Evolutionary conservation across 2,329 filamentous ascomycete species (phyloP), one percentile per base, ranked within the genome.

Genomic region (Westerdykella aurantiaca): DNA sequence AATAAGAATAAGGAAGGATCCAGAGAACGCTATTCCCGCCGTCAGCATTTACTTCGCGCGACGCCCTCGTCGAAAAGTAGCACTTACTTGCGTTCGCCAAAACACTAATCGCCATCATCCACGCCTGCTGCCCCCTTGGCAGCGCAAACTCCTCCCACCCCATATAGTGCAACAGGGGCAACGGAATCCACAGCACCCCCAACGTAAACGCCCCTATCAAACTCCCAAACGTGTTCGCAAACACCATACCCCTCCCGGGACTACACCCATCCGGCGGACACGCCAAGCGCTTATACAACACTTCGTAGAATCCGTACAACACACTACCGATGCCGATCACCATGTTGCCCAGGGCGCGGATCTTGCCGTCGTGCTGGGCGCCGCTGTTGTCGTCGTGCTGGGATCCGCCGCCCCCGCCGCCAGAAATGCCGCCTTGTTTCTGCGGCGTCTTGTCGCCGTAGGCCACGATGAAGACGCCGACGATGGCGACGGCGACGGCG

Each of bases 271-370:
- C 90, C 0, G 93, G 93, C 10, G 93, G 93, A 63, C 93, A 98
- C 12, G 91, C 91, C 47, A 83, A 82, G 47, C 84, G 83, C 75
- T 98, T 98, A 73, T 98, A 98, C 33, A 98, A 69, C 5, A 98
- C 93, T 68, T 98, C 93, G 69, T 98, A 98, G 38, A 98, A 82
- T 1, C 93, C 93, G 66, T 98, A 98, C 14, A 98, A 77, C 6
- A 98, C 83, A 52, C 86, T 93, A 9, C 93, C 93, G 18, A 88
- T 69, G 31, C 91, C 91, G 57, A 98, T 98, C 57, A 98, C 80
- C 33, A 97, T 70, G 63, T 98, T 98, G 6, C 93, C 93, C 1
- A 91, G 66, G 11, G 90, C 78, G 14, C 89, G 79, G 53, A 83
- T 83, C 37, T 78, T 77, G 0, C 81, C 80, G 45, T 79, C 76